Evolutionary conservation across 306 rosid species (phyloP).

Genomic region (Ochetophila trinervis): DNA sequence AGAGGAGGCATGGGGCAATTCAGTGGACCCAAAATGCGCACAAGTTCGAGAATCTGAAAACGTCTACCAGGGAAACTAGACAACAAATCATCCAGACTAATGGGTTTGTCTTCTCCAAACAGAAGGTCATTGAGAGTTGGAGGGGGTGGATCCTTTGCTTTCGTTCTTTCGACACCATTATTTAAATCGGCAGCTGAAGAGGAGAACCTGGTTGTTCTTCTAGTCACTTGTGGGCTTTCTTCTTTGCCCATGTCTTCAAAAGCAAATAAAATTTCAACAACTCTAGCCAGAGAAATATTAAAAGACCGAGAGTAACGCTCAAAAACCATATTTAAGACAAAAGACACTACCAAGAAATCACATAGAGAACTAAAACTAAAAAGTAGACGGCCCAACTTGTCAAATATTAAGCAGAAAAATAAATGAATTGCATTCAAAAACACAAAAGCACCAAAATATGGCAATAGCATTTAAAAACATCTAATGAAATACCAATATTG

Average conservation of each 20-base stretch:
- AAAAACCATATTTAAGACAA: not conserved
- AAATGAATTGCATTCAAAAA: not conserved
- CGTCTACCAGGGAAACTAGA: constrained; percentile 66
- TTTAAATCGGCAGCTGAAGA: constrained; percentile 38
- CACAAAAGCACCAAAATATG: not conserved
- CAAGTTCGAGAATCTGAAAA: constrained; percentile 60
- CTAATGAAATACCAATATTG: not conserved
- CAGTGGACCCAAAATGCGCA: constrained; percentile 62
- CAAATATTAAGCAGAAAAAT: not conserved
- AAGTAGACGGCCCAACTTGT: not conserved
- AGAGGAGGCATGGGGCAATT: constrained; percentile 80
- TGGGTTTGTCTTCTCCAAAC: constrained; percentile 67
- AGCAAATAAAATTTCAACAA: not conserved
- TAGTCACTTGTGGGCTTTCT: constrained; percentile 40
- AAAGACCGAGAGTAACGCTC: not conserved
- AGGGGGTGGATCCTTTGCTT: constrained; percentile 33
- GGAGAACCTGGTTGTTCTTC: constrained; percentile 68
- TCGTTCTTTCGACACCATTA: constrained; percentile 28
- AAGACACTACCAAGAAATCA: not conserved
- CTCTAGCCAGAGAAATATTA: not conserved
- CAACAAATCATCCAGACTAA: constrained; percentile 54
- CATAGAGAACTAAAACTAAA: not conserved
- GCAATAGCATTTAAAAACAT: not conserved
- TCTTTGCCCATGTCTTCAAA: constrained; percentile 49
- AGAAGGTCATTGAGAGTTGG: constrained; percentile 57